Conservation (phyloP, 2,329 filamentous ascomycete species). For the Sporothrix inflata region DNA sequence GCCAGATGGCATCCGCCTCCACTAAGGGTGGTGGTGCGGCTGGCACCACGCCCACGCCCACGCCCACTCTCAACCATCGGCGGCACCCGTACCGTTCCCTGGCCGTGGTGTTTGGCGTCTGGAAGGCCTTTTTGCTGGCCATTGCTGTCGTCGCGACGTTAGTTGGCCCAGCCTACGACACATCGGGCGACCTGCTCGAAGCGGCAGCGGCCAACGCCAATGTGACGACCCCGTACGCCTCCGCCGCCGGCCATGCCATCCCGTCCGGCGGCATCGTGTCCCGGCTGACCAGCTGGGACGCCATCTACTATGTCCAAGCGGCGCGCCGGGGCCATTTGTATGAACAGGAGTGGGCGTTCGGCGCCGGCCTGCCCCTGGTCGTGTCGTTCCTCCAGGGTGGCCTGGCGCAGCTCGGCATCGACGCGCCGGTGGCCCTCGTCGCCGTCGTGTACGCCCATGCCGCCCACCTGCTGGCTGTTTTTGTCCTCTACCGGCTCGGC, state of each 20-base stretch:
- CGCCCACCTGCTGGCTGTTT: constrained; percentile 75
- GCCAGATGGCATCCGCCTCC: neutral
- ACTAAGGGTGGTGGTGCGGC: neutral
- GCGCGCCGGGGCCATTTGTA: constrained; percentile 68
- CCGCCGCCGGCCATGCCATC: constrained; percentile 31
- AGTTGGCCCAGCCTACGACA: constrained; percentile 72
- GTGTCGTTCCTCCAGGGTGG: constrained; percentile 43
- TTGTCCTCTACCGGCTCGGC: constrained; percentile 34
- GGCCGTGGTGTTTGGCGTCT: constrained; percentile 55
- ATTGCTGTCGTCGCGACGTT: constrained; percentile 57
- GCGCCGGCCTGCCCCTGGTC: constrained; percentile 51
- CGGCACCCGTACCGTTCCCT: constrained; percentile 29
- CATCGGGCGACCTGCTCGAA: constrained; percentile 59
- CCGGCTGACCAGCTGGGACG: constrained; percentile 77
- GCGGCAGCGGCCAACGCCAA: constrained; percentile 38
- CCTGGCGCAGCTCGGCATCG: neutral
- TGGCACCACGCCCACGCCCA: neutral
- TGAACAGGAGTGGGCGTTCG: constrained; percentile 89
- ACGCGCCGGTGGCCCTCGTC: constrained; percentile 45
- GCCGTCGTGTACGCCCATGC: constrained; percentile 70
- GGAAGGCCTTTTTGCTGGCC: constrained; percentile 69
- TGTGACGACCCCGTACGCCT: constrained; percentile 36
- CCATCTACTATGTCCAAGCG: constrained; percentile 71
- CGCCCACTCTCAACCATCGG: neutral
- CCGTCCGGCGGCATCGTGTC: constrained; percentile 45